Base-by-base conservation (phyloP, 352 stramenopile genomes). In the Pilasporangium apinafurcum region DNA sequence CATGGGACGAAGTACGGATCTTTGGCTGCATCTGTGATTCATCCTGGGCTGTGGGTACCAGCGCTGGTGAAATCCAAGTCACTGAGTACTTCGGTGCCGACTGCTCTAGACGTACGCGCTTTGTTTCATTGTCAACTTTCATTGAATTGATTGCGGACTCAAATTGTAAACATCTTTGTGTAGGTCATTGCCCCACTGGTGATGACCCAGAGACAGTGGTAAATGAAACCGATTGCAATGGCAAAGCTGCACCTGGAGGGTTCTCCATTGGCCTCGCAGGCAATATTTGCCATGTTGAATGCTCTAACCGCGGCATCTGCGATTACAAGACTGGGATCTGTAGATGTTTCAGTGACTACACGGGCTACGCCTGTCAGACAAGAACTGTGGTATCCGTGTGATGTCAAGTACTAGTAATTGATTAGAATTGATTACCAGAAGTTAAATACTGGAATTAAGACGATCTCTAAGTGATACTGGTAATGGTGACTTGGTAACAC, bases 271-370 rank as follows among this genome's bases (percentile, higher is more conserved):
- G 86, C 1, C 46, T 30, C 6, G 27, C 52, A 22, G 83, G 83
- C 10, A 97, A 97, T 60, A 30, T 88, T 9, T 97, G 90, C 53
- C 82, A 96, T 28, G 66, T 94, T 13, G 89, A 98, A 44, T 98
- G 91, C 58, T 94, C 79, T 9, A 96, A 96, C 51, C 83, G 89
- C 8, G 91, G 92, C 5, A 59, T 88, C 9, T 98, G 91, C 60
- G 70, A 97, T 68, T 95, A 95, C 59, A 62, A 51, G 22, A 77
- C 44, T 2, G 89, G 89, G 1, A 31, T 60, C n/a, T 98, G 92
- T 60, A 66, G 52, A 30, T 98, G 90, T 52, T 97, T 96, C 46
- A 44, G 51, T 32, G 90, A 89, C 3, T 97, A 73, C 42, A 62
- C 54, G 9, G 69, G 67, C 2, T 81, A 65, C 44, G 69, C 68